A percentile compares a stretch with the other conserved stretches of the same genome.
Evolutionary conservation across 2,329 filamentous ascomycete genomes (phyloP).

Genomic region (Cercospora beticola): DNA sequence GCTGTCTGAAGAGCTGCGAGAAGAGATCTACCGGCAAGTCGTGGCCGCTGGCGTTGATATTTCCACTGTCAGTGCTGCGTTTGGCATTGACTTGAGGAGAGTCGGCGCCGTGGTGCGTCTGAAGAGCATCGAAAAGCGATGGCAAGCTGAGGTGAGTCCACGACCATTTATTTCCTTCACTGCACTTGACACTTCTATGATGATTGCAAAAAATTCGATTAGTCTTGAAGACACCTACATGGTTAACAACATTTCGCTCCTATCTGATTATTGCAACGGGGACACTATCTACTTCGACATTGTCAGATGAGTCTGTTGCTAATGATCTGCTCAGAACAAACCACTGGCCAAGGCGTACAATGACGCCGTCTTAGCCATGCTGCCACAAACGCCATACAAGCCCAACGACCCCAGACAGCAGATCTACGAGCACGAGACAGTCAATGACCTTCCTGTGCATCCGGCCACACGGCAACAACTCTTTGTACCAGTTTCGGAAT

Average conservation of each 20-base stretch:
- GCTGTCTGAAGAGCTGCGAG: slow-evolving; percentile 69
- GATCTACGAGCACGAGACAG: slow-evolving; percentile 56
- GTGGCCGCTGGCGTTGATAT: slow-evolving; percentile 66
- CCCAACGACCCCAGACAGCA: slow-evolving; percentile 33
- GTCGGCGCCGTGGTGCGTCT: slow-evolving; percentile 83
- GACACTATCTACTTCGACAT: neutral
- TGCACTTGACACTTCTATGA: slow-evolving; percentile 48
- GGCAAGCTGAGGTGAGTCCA: slow-evolving; percentile 69
- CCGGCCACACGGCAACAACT: slow-evolving; percentile 55
- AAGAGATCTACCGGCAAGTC: slow-evolving; percentile 71
- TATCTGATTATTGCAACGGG: slow-evolving; percentile 60
- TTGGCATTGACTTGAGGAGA: slow-evolving; percentile 76
- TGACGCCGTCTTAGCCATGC: slow-evolving; percentile 73
- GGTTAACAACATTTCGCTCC: slow-evolving; percentile 81
- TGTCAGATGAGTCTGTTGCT: neutral
- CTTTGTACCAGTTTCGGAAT: slow-evolving; percentile 64
- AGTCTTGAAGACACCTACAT: slow-evolving; percentile 98
- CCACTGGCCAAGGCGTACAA: slow-evolving; percentile 73
- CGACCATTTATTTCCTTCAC: slow-evolving; percentile 5
- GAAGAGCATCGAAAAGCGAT: slow-evolving; percentile 81
- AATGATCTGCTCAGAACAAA: slow-evolving; percentile 61
- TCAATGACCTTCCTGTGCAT: slow-evolving; percentile 64
- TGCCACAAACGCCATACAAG: slow-evolving; percentile 64
- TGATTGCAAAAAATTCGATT: slow-evolving; percentile 86
- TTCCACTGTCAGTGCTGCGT: slow-evolving; percentile 72